Conservation (phyloP, 139 green algal species). For the Gonium pectorale region DNA sequence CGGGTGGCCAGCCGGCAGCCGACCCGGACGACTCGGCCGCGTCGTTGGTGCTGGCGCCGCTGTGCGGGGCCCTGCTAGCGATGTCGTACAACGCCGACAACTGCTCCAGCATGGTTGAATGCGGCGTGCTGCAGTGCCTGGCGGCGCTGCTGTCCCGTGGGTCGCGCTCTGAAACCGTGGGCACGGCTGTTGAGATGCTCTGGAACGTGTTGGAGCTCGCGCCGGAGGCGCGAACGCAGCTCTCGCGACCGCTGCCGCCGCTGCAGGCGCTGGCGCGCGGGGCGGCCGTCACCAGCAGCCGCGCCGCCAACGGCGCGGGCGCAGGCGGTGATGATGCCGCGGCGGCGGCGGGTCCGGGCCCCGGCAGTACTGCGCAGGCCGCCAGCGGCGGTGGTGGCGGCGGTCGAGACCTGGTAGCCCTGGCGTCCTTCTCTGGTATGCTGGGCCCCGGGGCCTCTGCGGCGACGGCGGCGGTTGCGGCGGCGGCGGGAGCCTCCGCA, state of each 20-base stretch:
- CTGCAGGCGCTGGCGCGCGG: slow-evolving; percentile 29
- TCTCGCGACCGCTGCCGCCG: slow-evolving; percentile 26
- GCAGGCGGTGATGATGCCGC: not conserved
- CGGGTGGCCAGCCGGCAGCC: too few species aligned
- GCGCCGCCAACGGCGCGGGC: not conserved
- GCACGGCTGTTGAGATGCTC: slow-evolving; percentile 46
- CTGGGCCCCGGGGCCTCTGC: not conserved
- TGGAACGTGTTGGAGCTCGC: slow-evolving; percentile 59
- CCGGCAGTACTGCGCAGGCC: not conserved
- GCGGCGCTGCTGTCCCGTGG: slow-evolving; percentile 37
- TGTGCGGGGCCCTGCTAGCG: slow-evolving; percentile 25
- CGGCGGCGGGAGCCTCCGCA: too few species aligned
- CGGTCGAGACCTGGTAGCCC: not conserved
- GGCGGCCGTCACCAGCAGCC: not conserved
- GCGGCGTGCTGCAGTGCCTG: slow-evolving; percentile 47
- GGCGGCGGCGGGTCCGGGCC: not conserved
- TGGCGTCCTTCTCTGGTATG: not conserved
- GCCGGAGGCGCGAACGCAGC: not conserved
- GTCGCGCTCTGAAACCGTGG: slow-evolving; percentile 23
- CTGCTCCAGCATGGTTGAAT: slow-evolving; percentile 31
- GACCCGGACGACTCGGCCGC: not conserved
- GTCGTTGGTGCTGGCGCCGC: slow-evolving; percentile 4
- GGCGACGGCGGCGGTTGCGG: not conserved
- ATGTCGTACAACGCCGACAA: slow-evolving; percentile 53
- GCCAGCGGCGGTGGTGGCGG: not conserved